Evolutionary conservation across 192 early-diverging fungal genomes (phyloP), one percentile per base, ranked within the genome.

Genomic region (Coemansia sp.): DNA sequence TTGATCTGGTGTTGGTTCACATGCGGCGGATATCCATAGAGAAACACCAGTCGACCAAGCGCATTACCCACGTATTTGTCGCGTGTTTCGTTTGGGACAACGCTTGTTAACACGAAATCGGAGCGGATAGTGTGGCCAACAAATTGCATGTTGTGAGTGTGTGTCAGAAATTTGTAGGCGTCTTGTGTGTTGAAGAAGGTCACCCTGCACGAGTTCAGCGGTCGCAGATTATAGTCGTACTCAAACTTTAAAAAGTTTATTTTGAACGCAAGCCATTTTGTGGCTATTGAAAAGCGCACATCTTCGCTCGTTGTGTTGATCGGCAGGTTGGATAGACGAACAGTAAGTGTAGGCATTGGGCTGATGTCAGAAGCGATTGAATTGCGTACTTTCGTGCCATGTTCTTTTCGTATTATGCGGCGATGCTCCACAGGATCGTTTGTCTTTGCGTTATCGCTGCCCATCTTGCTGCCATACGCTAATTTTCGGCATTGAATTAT

Each of bases 21-120:
- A 48, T 75, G 41, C 26, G 45, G 66, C 61, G 78, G 78, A 15
- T 75, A 75, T n/a, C 78, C 78, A 46, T 72, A 81, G 9, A 81
- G 63, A 45, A 75, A 69, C 1, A 75, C 78, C 20, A 81, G 66
- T 15, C 73, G 61, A 18, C 73, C 78, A 6, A 64, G 60, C 18
- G 73, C 64, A 21, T 45, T 59, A 9, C 73, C 73, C 38, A 75
- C 10, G 45, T 81, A 75, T 20, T 72, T 58, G 18, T 68, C 63
- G 8, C 56, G 64, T 1, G 69, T 61, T 24, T 63, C 34, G 51
- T 81, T 81, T 21, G 69, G 66, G 10, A 72, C 64, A 0, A 26
- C n/a, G 20, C 36, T 59, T 20, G 20, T 39, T 16, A 20, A 4
- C 20, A 81, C 78, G 67, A 72, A 81, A 11, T 69, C 70, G 6